Conservation (phyloP, 768 basidiomycete genomes). For the Coprinellus micaceus region DNA sequence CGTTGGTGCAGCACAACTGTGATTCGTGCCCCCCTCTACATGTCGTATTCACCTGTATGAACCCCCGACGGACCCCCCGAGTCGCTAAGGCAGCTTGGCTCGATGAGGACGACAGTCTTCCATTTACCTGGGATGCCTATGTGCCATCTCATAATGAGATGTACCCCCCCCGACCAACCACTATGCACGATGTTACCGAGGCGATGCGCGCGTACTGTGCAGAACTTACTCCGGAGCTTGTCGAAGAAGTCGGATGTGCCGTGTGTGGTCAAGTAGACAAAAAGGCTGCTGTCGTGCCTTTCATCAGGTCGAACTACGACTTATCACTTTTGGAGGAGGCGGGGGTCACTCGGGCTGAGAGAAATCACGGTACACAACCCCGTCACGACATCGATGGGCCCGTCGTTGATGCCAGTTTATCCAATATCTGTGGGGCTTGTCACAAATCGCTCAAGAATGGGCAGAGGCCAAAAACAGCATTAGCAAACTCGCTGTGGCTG, state of each 20-base stretch:
- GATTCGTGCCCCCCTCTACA: not conserved
- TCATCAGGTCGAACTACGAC: not conserved
- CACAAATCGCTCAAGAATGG: not conserved
- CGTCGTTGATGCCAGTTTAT: not conserved
- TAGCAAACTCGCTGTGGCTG: constrained; percentile 34
- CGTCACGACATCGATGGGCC: not conserved
- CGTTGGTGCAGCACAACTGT: not conserved
- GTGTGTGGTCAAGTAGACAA: not conserved
- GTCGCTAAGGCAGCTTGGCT: not conserved
- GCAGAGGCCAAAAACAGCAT: constrained; percentile 3
- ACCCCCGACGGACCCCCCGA: not conserved
- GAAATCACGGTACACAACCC: too few species aligned
- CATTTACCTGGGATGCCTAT: not conserved
- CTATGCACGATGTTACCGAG: not conserved
- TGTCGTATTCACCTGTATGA: not conserved
- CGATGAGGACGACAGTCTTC: not conserved
- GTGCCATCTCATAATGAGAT: not conserved
- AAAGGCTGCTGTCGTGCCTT: not conserved
- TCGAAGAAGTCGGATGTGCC: constrained; percentile 1
- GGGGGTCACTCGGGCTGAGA: too few species aligned
- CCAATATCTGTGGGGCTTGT: too few species aligned
- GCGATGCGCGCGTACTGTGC: not conserved
- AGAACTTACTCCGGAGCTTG: not conserved
- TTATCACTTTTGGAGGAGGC: not conserved
- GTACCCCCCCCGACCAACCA: not conserved